Conservation (phyloP, 228 moss, liverwort and hornwort species). For the Sphagnum magellanicum region DNA sequence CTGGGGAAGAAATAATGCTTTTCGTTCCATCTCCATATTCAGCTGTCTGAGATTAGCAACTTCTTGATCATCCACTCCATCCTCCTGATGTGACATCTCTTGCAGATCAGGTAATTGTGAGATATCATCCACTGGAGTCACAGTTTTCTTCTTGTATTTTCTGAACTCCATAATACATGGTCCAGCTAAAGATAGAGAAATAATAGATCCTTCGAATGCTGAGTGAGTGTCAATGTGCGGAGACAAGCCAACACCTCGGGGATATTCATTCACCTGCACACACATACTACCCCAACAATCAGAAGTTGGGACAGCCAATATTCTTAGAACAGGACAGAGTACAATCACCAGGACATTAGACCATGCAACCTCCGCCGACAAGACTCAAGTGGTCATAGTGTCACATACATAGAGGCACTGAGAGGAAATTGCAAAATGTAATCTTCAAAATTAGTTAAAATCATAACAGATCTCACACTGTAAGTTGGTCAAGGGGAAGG, state of each 20-base stretch:
- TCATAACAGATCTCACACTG: constrained; percentile 40
- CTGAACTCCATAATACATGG: constrained; percentile 96
- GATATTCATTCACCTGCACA: constrained; percentile 90
- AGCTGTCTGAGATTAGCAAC: constrained; percentile 9
- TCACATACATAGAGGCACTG: too few relatives aligned
- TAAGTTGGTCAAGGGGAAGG: constrained; percentile 88
- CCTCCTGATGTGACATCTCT: constrained; percentile 9
- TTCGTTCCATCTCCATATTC: constrained; percentile 48
- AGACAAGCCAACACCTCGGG: constrained; percentile 91
- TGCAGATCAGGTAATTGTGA: constrained; percentile 1
- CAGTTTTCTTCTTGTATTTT: constrained; percentile 28
- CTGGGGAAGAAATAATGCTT: constrained; percentile 70
- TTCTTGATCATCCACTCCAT: constrained; percentile 16
- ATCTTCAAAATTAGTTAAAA: too few relatives aligned
- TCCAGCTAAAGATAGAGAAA: constrained; percentile 83
- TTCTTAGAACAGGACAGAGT: too few relatives aligned
- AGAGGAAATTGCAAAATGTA: too few relatives aligned
- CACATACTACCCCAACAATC: neutral
- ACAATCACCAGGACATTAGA: too few relatives aligned
- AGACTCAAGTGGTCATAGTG: too few relatives aligned
- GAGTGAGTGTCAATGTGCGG: constrained; percentile 99
- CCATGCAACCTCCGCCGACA: too few relatives aligned
- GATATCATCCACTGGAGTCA: constrained; percentile 2
- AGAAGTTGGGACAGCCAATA: neutral
- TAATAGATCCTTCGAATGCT: constrained; percentile 88